Percentiles rank a stretch among this genome's conserved stretches.
These are phyloP conservation scores for Penicillium expansum DNA, from an alignment of 2,329 filamentous ascomycete genomes.

Conservation along the genomic window DNA sequence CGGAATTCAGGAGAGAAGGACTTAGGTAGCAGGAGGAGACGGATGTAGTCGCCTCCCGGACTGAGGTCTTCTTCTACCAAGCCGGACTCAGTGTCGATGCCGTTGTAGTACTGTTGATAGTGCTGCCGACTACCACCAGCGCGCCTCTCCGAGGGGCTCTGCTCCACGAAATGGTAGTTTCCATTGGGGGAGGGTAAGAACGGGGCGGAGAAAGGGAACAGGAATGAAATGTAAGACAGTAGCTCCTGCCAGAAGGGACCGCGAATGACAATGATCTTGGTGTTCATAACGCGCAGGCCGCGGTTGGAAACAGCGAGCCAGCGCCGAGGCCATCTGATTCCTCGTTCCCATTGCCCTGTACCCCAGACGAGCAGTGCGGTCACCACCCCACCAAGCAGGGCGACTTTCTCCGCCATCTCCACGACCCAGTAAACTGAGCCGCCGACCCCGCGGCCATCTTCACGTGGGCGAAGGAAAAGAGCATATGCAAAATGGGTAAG, in stretches of 20 bases:
- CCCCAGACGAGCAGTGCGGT: constrained; percentile 87
- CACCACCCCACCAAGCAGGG: constrained; percentile 84
- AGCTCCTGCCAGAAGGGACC: constrained; percentile 78
- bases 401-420: constrained; percentile 85
- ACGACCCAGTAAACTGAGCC: constrained; percentile 96
- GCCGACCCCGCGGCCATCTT: constrained; percentile 86
- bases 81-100: constrained; percentile 59
- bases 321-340: constrained; percentile 86
- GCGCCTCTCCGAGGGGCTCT: constrained; percentile 44
- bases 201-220: constrained; percentile 68
- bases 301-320: constrained; percentile 90
- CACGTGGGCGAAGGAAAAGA: constrained; percentile 90
- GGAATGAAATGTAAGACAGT: constrained; percentile 68
- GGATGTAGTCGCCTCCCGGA: constrained; percentile 85
- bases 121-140: constrained; percentile 33
- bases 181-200: constrained; percentile 63
- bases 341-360: constrained; percentile 93
- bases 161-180: constrained; percentile 77
- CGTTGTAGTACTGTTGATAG: constrained; percentile 48
- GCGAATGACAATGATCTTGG: constrained; percentile 87
- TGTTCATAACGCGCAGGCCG: constrained; percentile 87
- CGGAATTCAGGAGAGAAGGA: constrained; percentile 92
- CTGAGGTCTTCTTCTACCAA: constrained; percentile 83
- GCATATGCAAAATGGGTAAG: constrained; percentile 81
- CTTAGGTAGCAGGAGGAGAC: constrained; percentile 85